Evolutionary conservation across 345 rosid species (phyloP).

Genomic region (Hevea brasiliensis): DNA sequence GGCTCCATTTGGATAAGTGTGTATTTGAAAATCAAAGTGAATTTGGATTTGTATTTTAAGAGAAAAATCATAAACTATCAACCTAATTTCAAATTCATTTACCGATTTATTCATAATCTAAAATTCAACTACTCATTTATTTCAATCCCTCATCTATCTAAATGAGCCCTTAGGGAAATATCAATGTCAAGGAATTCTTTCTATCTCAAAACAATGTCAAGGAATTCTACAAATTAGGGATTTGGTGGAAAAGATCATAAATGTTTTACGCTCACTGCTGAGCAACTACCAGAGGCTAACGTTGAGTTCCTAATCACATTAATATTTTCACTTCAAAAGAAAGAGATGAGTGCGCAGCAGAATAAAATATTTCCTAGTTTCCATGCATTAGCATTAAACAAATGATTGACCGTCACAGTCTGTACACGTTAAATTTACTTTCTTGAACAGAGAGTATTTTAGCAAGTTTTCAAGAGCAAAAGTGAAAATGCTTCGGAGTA

Average conservation of each 20-base stretch:
- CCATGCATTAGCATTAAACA: neutral
- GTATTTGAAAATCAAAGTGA: too few species aligned
- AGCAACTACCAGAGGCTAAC: neutral
- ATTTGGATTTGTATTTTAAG: too few species aligned
- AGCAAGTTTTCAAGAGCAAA: neutral
- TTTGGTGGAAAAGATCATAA: neutral
- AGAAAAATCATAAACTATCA: too few species aligned
- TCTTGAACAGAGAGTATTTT: too few species aligned
- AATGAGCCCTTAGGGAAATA: neutral
- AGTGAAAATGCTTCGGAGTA: neutral
- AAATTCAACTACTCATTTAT: too few species aligned
- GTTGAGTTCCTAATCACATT: neutral
- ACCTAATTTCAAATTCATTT: too few species aligned
- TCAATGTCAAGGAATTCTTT: neutral
- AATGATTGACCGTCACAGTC: neutral
- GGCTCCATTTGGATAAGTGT: too few species aligned
- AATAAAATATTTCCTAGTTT: neutral
- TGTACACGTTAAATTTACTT: neutral
- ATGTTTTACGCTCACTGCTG: neutral
- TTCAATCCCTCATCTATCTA: too few species aligned
- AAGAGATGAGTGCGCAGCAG: neutral
- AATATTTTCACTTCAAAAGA: neutral
- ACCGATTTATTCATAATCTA: too few species aligned
- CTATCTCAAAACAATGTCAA: neutral
- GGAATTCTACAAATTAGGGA: neutral